Evolutionary conservation across 2,329 filamentous ascomycete species (phyloP), one percentile per base, ranked within the genome.

Genomic region (Graphilbum ipis-grandicollis): DNA sequence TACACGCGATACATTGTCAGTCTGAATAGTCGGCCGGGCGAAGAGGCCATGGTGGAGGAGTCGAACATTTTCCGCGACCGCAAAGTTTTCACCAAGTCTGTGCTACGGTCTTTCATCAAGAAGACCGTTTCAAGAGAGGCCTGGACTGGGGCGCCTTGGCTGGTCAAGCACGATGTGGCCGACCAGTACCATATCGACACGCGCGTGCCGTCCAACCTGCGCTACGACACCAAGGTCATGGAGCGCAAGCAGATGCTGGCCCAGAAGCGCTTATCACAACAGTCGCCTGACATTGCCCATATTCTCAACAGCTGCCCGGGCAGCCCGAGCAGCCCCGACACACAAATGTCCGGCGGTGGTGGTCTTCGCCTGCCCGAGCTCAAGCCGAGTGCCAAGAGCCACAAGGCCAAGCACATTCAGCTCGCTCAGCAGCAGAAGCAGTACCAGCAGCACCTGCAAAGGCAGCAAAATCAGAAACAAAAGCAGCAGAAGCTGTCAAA

Each of bases 141-240:
- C 4, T 96, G 86, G 84, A 88, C 76, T 42, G 88, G 88, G n/a
- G 90, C 90, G 1, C 88, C 90, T 0, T 98, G 90, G 90, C 62
- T 93, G 38, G 88, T 96, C 15, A 94, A 92, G 58, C 70, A 79
- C 26, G 76, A 84, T 37, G 75, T 71, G 41, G 90, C 90, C 1
- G 72, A 74, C 33, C 69, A 77, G 43, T 93, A 90, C 55, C 77
- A 83, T 43, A 90, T 98, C 43, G 78, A 84, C 42, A 85, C 75
- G n/a, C 75, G 83, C 37, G 74, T 96, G 12, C 90, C 90, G 7
- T 69, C 75, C 36, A 79, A 92, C 50, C 64, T 93, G 14, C 77
- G 78, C 37, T 78, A 92, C 52, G 84, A 88, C 44, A 81, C 71
- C 44, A 86, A 83, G 54, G 62, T 80, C 12, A 70, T 77, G 25